phyloP scores from a whole-genome alignment of 192 early-diverging fungal genomes.

The Haplosporangium gracile region DNA sequence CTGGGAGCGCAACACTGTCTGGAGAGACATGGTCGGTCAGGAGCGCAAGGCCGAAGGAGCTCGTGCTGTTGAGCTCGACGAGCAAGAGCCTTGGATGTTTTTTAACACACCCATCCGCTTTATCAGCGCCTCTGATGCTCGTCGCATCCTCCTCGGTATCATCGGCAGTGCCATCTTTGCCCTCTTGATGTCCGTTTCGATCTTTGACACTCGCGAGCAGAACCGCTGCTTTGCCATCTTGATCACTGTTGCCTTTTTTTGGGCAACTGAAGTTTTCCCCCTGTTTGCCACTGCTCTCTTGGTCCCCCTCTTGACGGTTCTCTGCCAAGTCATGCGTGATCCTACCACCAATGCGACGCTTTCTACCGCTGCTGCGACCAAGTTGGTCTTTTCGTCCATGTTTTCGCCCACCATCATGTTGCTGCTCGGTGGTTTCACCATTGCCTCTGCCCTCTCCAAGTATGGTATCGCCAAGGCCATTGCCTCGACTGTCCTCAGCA shows the following conservation, averaged over 20 bases:
- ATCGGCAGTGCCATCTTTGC: constrained; percentile 67
- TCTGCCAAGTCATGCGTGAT: constrained; percentile 68
- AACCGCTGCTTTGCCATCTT: constrained; percentile 89
- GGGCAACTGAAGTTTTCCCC: constrained; percentile 85
- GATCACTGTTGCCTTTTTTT: constrained; percentile 82
- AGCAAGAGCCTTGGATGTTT: constrained; percentile 10
- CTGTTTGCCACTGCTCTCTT: constrained; percentile 76
- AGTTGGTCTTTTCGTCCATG: constrained; percentile 77
- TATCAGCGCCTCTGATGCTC: constrained; percentile 5
- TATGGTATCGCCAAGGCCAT: constrained; percentile 77
- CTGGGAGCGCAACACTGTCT: constrained; percentile 81
- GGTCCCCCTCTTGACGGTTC: constrained; percentile 74
- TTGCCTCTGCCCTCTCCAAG: constrained; percentile 80
- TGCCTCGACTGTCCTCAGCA: constrained; percentile 70
- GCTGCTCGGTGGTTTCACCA: constrained; percentile 77
- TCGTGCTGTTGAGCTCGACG: constrained; percentile 29
- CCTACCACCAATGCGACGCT: constrained; percentile 28
- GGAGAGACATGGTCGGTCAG: constrained; percentile 80
- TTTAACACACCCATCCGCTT: constrained; percentile 16
- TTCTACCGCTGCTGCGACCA: constrained; percentile 62
- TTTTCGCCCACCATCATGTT: constrained; percentile 81
- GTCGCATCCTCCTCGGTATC: constrained; percentile 40
- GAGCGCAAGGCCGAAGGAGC: constrained; percentile 62
- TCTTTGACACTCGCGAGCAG: constrained; percentile 77
- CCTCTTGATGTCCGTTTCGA: constrained; percentile 63